Conservation (phyloP, 805 yeast species). For the Barnettozyma siamensis region DNA sequence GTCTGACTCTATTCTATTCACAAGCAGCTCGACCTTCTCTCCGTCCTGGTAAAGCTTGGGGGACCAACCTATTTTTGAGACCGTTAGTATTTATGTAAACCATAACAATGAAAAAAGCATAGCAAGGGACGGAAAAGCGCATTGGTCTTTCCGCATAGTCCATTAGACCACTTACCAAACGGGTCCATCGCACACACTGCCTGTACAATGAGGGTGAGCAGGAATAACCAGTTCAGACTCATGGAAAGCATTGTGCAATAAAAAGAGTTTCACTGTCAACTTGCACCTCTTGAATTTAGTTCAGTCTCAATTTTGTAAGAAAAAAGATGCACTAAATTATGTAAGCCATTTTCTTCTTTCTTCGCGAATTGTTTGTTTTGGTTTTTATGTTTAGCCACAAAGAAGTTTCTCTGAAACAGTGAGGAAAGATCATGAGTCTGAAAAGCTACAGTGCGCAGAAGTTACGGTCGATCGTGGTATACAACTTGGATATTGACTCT, state of each 20-base stretch:
- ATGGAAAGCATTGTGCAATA: too few relatives aligned
- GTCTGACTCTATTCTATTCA: conserved; percentile 76
- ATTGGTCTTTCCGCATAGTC: too few relatives aligned
- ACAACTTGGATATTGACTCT: conserved; percentile 66
- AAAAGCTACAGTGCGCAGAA: conserved; percentile 30
- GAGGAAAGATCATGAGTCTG: conserved; percentile 11
- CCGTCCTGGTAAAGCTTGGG: conserved; percentile 39
- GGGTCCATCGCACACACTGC: conserved; percentile 18
- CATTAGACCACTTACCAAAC: conserved; percentile 20
- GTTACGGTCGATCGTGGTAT: conserved; percentile 55
- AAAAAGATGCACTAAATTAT: too few relatives aligned
- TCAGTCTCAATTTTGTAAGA: too few relatives aligned
- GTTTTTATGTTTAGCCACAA: neutral
- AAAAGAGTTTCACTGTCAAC: too few relatives aligned
- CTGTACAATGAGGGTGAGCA: conserved; percentile 1
- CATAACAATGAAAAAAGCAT: too few relatives aligned
- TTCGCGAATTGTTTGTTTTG: neutral
- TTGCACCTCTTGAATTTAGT: too few relatives aligned
- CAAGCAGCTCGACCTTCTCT: conserved; percentile 61
- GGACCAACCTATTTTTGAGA: conserved; percentile 27
- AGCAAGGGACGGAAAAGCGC: too few relatives aligned
- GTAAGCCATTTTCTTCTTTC: neutral
- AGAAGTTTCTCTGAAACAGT: too few relatives aligned
- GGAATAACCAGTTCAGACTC: neutral
- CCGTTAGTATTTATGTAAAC: too few relatives aligned